Base-by-base conservation (phyloP, 768 basidiomycete genomes). In the Phylloporus sp. region DNA sequence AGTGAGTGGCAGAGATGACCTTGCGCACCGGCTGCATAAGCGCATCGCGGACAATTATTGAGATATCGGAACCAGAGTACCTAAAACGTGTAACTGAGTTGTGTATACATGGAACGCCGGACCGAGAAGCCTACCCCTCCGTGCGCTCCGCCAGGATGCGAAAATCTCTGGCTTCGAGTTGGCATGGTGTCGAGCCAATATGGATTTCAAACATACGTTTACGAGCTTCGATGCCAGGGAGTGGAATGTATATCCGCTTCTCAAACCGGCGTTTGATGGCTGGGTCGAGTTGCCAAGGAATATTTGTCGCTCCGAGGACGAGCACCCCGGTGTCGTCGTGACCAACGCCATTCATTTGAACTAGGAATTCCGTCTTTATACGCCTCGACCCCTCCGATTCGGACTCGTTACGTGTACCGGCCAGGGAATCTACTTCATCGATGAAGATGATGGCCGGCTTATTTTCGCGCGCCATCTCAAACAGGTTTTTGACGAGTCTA, bases 391-490 rank as follows among this genome's bases (percentile, higher is more conserved):
- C 97, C 66, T 98, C 97, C 0, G 91, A 93, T 69, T 98, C 95
- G n/a, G 88, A 88, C 69, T 98, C 97, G 52, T 89, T 95, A 61
- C 97, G 82, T 20, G 93, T 88, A 1, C 97, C 92, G 6, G 94
- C 90, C 45, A 99, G 76, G 10, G 95, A 97, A 70, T 99, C 97
- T 39, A 99, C 91, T 69, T 98, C 97, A 66, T 99, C 97, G 64
- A 99, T 90, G 68, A 99, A 99, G 70, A 99, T 97, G 71, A 99
- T 99, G 1, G 95, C 84, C 0, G 97, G 97, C 67, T 97, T 98
- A 52, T 84, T 83, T 68, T 98, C 95, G 47, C 97, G 82, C 1
- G 97, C 97, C 76, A 99, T 88, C 62, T 91, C 84, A 64, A 99
- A 99, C 24, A 99, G 78, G 64, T 97, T 93, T 69, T 92, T 94